A percentile compares a stretch with the other conserved stretches of the same genome.
Evolutionary conservation across 345 rosid genomes (phyloP).

Genomic region (Streptanthus diversifolius): DNA sequence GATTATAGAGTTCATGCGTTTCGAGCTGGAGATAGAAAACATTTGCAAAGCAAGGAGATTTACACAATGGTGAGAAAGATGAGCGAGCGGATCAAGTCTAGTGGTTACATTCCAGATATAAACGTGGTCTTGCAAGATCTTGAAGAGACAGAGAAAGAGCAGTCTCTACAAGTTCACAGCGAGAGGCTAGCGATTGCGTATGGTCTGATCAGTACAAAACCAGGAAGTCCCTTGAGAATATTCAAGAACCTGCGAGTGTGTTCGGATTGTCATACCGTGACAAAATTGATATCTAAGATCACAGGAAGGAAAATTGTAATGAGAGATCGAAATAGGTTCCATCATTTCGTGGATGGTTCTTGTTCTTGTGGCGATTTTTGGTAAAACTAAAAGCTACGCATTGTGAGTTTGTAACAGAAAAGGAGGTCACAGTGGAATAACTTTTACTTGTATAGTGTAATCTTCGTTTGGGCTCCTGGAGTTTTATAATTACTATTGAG

Average conservation of each 20-base stretch:
- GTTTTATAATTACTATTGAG: too few relatives aligned
- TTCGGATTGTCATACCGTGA: conserved; percentile 59
- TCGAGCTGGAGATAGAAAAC: conserved; percentile 51
- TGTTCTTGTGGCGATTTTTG: conserved; percentile 79
- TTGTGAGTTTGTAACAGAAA: neutral
- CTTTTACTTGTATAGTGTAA: too few relatives aligned
- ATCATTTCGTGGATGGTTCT: conserved; percentile 66
- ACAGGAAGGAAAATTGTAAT: conserved; percentile 57
- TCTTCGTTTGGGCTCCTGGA: too few relatives aligned
- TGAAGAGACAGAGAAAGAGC: conserved; percentile 46
- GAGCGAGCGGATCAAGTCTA: conserved; percentile 26
- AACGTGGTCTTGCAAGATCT: conserved; percentile 54
- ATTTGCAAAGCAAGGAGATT: conserved; percentile 43
- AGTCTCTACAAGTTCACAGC: conserved; percentile 62
- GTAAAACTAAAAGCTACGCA: conserved; percentile 28
- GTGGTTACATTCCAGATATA: conserved; percentile 40
- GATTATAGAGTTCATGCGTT: conserved; percentile 56
- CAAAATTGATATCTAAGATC: conserved; percentile 55
- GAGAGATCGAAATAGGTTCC: conserved; percentile 79
- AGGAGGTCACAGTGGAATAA: neutral
- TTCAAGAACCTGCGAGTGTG: conserved; percentile 72
- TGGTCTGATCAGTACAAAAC: conserved; percentile 59
- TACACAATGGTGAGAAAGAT: conserved; percentile 50
- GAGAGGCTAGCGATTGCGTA: conserved; percentile 68
- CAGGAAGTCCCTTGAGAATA: conserved; percentile 50